Percentiles rank a stretch among this genome's conserved stretches.
phyloP scores from a whole-genome alignment of 2,329 filamentous ascomycete species.

The Cryoendolithus antarcticus region DNA sequence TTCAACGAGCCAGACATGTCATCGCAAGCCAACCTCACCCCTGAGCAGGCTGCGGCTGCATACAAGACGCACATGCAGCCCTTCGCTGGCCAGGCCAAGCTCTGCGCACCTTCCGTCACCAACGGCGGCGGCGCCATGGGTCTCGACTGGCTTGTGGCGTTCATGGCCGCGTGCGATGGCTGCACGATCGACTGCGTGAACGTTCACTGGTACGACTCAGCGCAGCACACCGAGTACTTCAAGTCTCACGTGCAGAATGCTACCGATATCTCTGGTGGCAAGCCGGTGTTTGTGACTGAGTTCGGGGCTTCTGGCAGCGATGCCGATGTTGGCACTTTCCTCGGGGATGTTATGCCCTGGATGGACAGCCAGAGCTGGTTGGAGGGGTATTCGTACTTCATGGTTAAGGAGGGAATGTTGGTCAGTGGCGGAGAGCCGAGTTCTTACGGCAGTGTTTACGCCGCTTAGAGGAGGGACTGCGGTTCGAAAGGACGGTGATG shows the following conservation, averaged over 20 bases:
- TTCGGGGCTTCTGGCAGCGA: conserved; percentile 42
- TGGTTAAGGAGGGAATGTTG: conserved; percentile 24
- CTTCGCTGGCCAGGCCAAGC: conserved; percentile 40
- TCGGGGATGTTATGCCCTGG: conserved; percentile 36
- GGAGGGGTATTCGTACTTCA: conserved; percentile 29
- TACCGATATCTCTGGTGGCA: conserved; percentile 23
- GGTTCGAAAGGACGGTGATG: too few relatives aligned
- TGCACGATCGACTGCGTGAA: conserved; percentile 50
- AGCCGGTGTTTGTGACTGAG: conserved; percentile 51
- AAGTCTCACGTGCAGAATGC: conserved; percentile 40
- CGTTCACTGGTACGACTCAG: conserved; percentile 51
- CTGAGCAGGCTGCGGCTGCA: conserved; percentile 38
- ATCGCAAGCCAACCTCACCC: conserved; percentile 46
- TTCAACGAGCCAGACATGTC: conserved; percentile 62
- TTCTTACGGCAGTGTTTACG: conserved; percentile 19
- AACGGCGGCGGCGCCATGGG: conserved; percentile 45
- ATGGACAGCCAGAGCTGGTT: conserved; percentile 30
- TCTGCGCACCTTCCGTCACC: conserved; percentile 50
- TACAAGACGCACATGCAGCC: conserved; percentile 46
- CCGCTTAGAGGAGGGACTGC: too few relatives aligned
- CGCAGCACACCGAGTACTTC: conserved; percentile 38
- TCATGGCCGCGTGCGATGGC: conserved; percentile 38
- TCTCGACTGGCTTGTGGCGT: conserved; percentile 44
- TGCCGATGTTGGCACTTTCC: conserved; percentile 34
- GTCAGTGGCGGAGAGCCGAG: conserved; percentile 20